Conservation (phyloP, 306 rosid genomes). For the Mimosa bimucronata region DNA sequence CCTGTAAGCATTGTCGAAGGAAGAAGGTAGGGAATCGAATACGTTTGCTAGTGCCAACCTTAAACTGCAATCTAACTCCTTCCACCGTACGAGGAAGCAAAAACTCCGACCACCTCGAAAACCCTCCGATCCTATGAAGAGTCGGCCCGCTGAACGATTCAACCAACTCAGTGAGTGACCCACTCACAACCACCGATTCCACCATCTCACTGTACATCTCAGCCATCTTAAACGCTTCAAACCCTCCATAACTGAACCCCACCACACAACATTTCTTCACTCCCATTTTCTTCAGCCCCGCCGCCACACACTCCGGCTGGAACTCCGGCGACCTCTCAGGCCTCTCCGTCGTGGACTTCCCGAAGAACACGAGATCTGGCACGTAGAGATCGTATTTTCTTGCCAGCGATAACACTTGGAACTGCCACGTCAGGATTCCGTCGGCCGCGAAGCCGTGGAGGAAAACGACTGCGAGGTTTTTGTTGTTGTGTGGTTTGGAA, state of each 20-base stretch:
- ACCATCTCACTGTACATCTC: conserved; percentile 1
- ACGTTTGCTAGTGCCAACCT: background rate
- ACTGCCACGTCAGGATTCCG: conserved; percentile 8
- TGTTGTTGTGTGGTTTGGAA: background rate
- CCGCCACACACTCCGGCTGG: conserved; percentile 1
- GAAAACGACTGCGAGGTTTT: background rate
- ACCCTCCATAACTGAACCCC: conserved; percentile 9
- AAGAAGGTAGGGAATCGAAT: background rate
- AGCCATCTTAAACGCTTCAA: background rate
- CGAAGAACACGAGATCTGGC: background rate
- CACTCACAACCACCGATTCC: background rate
- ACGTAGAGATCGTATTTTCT: background rate
- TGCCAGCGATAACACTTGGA: background rate
- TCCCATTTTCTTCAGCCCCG: background rate
- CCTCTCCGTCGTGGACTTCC: background rate
- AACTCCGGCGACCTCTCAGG: background rate
- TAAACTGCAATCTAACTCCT: background rate
- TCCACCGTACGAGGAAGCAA: background rate
- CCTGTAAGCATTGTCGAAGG: no score
- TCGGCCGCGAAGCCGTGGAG: conserved; percentile 3
- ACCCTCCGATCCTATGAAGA: background rate
- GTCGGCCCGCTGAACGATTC: background rate
- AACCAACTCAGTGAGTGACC: background rate
- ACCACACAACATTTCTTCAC: background rate
- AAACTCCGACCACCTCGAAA: background rate